Evolutionary conservation across 805 yeast species (phyloP).

Genomic region (Candida silvatica): DNA sequence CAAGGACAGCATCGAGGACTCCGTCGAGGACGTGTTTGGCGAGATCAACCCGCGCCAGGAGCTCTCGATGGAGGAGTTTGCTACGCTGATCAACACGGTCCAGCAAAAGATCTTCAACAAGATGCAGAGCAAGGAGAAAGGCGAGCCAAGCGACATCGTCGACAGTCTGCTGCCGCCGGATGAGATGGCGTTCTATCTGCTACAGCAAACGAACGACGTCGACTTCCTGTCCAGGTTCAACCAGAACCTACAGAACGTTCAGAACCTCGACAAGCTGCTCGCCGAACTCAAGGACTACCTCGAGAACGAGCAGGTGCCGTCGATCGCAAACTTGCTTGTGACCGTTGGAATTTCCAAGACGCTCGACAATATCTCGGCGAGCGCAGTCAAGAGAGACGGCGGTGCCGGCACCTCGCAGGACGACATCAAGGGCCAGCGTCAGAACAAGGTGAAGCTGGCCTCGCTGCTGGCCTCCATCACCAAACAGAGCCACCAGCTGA

Average conservation of each 20-base stretch:
- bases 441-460: constrained; percentile 44
- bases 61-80: constrained; percentile 54
- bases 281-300: constrained; percentile 23
- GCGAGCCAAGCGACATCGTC: constrained; percentile 6
- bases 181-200: constrained; percentile 42
- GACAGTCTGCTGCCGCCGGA: constrained; percentile 40
- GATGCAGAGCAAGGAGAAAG: constrained; percentile 3
- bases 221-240: constrained; percentile 27
- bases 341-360: constrained; percentile 37
- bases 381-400: constrained; percentile 6
- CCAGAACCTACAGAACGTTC: constrained; percentile 15
- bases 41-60: constrained; percentile 67
- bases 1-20: constrained; percentile 40
- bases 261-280: constrained; percentile 20
- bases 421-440: background rate
- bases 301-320: constrained; percentile 15
- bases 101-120: constrained; percentile 20
- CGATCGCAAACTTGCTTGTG: constrained; percentile 30
- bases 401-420: constrained; percentile 6
- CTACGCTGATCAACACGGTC: constrained; percentile 30
- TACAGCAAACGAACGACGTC: constrained; percentile 42
- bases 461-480: constrained; percentile 61
- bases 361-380: constrained; percentile 32
- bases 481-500: constrained; percentile 42
- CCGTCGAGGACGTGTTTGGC: constrained; percentile 54